Conservation (phyloP, 179 eudicot species). For the Dionaea muscipula region DNA sequence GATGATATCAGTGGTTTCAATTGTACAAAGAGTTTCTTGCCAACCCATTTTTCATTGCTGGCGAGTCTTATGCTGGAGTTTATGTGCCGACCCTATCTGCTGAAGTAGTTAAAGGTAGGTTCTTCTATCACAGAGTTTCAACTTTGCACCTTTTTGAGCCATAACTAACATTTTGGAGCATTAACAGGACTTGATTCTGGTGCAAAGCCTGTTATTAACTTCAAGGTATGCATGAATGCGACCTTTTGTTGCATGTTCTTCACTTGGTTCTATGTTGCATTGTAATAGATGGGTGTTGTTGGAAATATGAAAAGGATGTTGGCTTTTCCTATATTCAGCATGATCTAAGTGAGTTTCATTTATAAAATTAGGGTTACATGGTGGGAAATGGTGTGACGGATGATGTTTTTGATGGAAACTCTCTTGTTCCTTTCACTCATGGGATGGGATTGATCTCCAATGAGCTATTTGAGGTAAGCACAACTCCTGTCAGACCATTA, state of each 20-base stretch:
- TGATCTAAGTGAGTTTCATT: background rate
- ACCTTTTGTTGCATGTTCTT: background rate
- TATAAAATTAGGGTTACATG: constrained; percentile 62
- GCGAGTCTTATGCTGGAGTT: constrained; percentile 89
- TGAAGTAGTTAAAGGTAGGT: constrained; percentile 71
- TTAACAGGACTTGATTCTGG: constrained; percentile 69
- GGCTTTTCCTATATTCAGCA: too few species aligned
- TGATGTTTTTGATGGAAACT: constrained; percentile 68
- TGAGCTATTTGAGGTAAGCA: constrained; percentile 45
- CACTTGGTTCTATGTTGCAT: too few species aligned
- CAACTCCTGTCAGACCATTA: background rate
- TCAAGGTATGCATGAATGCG: constrained; percentile 39
- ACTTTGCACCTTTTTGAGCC: background rate
- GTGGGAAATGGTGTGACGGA: constrained; percentile 94
- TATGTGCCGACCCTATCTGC: constrained; percentile 83
- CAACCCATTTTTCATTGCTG: constrained; percentile 69
- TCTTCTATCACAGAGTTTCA: background rate
- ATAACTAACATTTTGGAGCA: background rate
- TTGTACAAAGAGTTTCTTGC: constrained; percentile 56
- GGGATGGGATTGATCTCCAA: constrained; percentile 94
- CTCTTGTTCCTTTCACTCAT: constrained; percentile 80
- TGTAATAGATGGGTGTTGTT: too few species aligned
- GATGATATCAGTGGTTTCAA: constrained; percentile 59
- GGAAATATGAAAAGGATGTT: too few species aligned
- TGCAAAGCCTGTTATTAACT: constrained; percentile 52